Evolutionary conservation across 2,329 filamentous ascomycete genomes (phyloP).

Genomic region (Didymella exigua): DNA sequence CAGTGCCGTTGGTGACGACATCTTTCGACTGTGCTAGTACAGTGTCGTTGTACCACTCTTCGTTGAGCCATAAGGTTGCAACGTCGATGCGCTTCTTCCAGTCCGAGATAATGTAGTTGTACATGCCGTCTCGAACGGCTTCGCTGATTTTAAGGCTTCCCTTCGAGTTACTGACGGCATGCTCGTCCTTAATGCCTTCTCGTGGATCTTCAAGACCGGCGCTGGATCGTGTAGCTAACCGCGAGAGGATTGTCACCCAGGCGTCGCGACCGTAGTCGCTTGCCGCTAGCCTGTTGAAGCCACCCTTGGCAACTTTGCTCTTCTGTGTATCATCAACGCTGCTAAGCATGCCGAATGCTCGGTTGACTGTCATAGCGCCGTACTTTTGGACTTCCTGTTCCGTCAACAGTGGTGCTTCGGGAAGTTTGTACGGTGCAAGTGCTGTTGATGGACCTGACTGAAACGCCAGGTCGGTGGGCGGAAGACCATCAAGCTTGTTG

Average conservation of each 20-base stretch:
- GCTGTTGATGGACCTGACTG: slow-evolving; percentile 41
- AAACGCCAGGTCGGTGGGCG: slow-evolving; percentile 60
- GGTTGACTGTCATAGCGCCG: slow-evolving; percentile 73
- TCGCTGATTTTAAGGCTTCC: slow-evolving; percentile 61
- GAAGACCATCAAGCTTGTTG: slow-evolving; percentile 75
- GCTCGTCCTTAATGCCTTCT: slow-evolving; percentile 64
- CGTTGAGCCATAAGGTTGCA: slow-evolving; percentile 90
- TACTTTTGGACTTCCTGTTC: slow-evolving; percentile 73
- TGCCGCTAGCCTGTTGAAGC: slow-evolving; percentile 83
- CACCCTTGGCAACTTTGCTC: slow-evolving; percentile 63
- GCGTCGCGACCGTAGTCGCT: slow-evolving; percentile 84
- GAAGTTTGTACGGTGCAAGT: slow-evolving; percentile 77
- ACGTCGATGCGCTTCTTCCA: slow-evolving; percentile 89
- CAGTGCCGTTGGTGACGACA: slow-evolving; percentile 32
- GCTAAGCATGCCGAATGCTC: slow-evolving; percentile 79
- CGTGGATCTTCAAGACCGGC: slow-evolving; percentile 75
- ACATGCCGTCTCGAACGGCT: slow-evolving; percentile 78
- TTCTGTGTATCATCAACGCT: slow-evolving; percentile 67
- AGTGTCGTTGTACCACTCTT: slow-evolving; percentile 96
- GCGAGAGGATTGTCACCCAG: slow-evolving; percentile 86
- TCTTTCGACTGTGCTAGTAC: slow-evolving; percentile 54
- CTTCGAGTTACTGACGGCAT: slow-evolving; percentile 37
- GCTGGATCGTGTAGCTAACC: slow-evolving; percentile 80
- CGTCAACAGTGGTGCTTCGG: slow-evolving; percentile 75
- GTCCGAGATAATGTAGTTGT: slow-evolving; percentile 86